phyloP scores from a whole-genome alignment of 2,329 filamentous ascomycete genomes.

The Didymella sp. region DNA sequence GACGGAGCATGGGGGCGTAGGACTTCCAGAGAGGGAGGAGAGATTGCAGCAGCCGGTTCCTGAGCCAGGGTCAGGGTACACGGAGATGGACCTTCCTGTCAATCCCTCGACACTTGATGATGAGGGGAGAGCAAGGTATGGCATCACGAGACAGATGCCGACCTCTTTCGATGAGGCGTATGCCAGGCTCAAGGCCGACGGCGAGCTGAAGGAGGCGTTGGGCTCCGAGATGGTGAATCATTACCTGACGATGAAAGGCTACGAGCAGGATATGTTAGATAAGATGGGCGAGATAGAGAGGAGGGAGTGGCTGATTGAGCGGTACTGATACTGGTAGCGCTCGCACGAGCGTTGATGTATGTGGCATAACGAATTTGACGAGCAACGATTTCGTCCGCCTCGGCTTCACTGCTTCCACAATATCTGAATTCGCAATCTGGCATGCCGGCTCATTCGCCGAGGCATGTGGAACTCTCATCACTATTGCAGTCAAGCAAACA shows the following conservation, averaged over 20 bases:
- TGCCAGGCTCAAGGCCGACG: slow-evolving; percentile 58
- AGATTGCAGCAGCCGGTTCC: background rate
- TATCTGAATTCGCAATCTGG: no score
- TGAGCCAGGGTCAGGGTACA: slow-evolving; percentile 49
- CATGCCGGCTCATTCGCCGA: no score
- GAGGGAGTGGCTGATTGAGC: slow-evolving; percentile 68
- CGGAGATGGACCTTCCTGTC: slow-evolving; percentile 59
- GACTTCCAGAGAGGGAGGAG: background rate
- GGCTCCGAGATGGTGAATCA: slow-evolving; percentile 60
- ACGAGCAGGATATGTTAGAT: slow-evolving; percentile 61
- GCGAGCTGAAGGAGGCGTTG: slow-evolving; percentile 56
- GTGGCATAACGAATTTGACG: background rate
- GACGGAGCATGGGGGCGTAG: slow-evolving; percentile 6
- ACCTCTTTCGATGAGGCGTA: slow-evolving; percentile 63
- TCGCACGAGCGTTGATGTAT: background rate
- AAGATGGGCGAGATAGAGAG: slow-evolving; percentile 58
- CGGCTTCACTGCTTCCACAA: no score
- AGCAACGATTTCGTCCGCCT: background rate
- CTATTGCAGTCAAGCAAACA: no score
- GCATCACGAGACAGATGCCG: slow-evolving; percentile 64
- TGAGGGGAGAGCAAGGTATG: slow-evolving; percentile 58
- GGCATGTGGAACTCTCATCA: no score
- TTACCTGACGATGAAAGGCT: slow-evolving; percentile 66
- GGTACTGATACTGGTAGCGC: slow-evolving; percentile 65
- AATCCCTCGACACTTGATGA: slow-evolving; percentile 36